Evolutionary conservation across 2,329 filamentous ascomycete species (phyloP), one percentile per base, ranked within the genome.

Genomic region (Xylariales sp.): DNA sequence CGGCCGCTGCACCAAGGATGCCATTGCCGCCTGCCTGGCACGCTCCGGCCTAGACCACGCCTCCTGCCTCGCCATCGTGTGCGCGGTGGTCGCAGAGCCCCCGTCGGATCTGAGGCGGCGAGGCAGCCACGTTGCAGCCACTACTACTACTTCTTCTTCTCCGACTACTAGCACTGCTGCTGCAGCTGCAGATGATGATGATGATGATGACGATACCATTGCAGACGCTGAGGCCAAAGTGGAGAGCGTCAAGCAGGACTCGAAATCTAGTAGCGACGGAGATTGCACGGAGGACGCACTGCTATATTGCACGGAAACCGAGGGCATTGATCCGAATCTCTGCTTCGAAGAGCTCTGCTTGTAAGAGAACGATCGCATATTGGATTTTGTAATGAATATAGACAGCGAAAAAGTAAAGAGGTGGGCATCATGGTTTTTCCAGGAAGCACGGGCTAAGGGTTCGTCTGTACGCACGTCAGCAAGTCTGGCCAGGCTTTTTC

Each of bases 331-430:
- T 29, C 34, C 34, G 8, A 25, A 37, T 19, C 18, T 37, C 8
- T 37, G 34, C 34, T 37, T 37, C 16, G 24, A 37, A 30, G 28
- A 30, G 28, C 14, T 30, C 10, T 30, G 28, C 16, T 15, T 30
- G 14, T 30, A 15, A 16, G n/a, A n/a, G 23, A n/a, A 25, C 23
- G 8, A 8, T 25, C 8, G 23, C 8, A 8, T 8, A 25, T 25
- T 8, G 23, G 23, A 25, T 8, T 25, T 8, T n/a, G 23, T 8
- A 25, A 25, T 8, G 23, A n/a, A 25, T 25, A 25, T n/a, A n/a
- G n/a, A n/a, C n/a, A n/a, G n/a, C n/a, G n/a, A n/a, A n/a, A n/a
- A n/a, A n/a, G n/a, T n/a, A n/a, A n/a, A n/a, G n/a, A n/a, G n/a
- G n/a, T n/a, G n/a, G n/a, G n/a, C n/a, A n/a, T n/a, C n/a, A n/a